Evolutionary conservation across 768 basidiomycete species (phyloP).

Genomic region (Polyporus arcularius): DNA sequence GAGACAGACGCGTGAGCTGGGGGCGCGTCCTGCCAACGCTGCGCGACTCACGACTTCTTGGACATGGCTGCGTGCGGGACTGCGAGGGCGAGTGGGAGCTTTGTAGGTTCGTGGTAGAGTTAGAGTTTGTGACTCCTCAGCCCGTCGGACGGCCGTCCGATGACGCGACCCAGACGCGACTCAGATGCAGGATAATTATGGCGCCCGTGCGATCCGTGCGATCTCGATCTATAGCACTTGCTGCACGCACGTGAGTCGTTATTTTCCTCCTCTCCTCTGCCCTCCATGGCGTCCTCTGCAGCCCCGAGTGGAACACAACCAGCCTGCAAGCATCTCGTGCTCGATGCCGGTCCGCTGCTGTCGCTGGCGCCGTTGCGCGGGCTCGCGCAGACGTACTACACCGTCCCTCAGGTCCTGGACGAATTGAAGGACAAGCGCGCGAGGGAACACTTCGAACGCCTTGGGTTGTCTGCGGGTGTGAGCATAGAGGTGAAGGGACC

Average conservation of each 20-base stretch:
- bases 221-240: slow-evolving; percentile 13
- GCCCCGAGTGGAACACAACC: slow-evolving; percentile 28
- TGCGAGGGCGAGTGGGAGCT: neutral
- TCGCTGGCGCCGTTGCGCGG: slow-evolving; percentile 89
- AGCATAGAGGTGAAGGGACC: slow-evolving; percentile 71
- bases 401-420: slow-evolving; percentile 85
- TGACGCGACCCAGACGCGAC: neutral
- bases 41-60: slow-evolving; percentile 27
- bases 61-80: slow-evolving; percentile 19
- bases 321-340: slow-evolving; percentile 76
- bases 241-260: slow-evolving; percentile 22
- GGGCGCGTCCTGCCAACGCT: neutral
- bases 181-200: neutral
- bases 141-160: neutral
- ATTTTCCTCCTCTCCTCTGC: slow-evolving; percentile 18
- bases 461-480: slow-evolving; percentile 76
- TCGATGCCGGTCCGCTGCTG: slow-evolving; percentile 93
- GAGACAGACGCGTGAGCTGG: neutral
- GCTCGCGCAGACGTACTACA: slow-evolving; percentile 81
- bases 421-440: slow-evolving; percentile 91
- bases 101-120: neutral
- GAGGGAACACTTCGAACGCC: slow-evolving; percentile 80
- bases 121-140: slow-evolving; percentile 3
- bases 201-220: slow-evolving; percentile 7
- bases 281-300: slow-evolving; percentile 17